These are phyloP conservation scores for Botrytis paeoniae DNA, from an alignment of 2,329 filamentous ascomycete genomes.

Conservation along the genomic window DNA sequence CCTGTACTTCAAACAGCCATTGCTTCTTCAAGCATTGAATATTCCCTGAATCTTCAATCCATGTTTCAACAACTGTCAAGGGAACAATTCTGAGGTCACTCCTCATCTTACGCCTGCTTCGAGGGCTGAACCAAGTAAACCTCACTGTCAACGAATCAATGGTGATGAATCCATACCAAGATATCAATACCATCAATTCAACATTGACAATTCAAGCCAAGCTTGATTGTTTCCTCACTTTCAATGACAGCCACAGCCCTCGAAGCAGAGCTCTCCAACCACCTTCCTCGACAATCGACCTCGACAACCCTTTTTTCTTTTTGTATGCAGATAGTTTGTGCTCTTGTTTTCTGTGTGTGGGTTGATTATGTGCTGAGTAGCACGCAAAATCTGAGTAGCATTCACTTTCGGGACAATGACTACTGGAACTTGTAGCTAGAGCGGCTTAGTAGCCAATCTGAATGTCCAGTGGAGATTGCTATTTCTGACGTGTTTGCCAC, in stretches of 20 bases:
- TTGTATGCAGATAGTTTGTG: background rate
- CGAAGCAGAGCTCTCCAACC: background rate
- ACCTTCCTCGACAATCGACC: background rate
- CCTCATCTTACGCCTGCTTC: background rate
- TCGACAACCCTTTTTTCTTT: background rate
- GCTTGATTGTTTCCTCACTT: background rate
- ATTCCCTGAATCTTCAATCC: background rate
- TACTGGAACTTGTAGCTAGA: conserved; percentile 13
- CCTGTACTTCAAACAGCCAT: background rate
- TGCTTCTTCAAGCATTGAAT: background rate
- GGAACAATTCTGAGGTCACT: background rate
- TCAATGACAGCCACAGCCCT: background rate
- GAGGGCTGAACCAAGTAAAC: background rate
- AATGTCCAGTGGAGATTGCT: conserved; percentile 2
- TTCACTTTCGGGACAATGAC: background rate
- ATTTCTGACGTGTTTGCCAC: conserved; percentile 3
- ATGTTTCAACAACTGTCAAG: background rate
- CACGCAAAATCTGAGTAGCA: background rate
- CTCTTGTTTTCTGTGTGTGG: background rate
- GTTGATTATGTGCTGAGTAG: background rate
- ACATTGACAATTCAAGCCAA: background rate
- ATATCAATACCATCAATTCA: background rate
- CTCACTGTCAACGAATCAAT: background rate
- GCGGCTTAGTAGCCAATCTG: conserved; percentile 8
- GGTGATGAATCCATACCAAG: background rate